Evolutionary conservation across 1,139 yeast species (phyloP).

Genomic region (Pichia sp.): DNA sequence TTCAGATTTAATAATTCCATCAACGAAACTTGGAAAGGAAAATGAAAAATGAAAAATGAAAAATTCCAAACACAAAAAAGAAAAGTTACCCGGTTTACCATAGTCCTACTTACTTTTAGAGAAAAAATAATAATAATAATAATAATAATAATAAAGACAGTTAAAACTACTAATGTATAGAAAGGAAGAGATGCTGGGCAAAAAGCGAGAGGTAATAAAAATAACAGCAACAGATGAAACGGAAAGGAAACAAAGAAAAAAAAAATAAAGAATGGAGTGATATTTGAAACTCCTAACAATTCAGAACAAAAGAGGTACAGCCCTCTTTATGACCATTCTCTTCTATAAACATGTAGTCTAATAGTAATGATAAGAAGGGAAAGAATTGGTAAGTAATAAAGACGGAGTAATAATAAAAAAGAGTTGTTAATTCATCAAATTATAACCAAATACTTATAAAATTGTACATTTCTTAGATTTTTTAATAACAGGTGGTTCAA

Average conservation of each 20-base stretch:
- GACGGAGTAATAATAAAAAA: background rate
- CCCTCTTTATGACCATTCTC: background rate
- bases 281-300: background rate
- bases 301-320: background rate
- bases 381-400: background rate
- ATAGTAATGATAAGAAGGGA: background rate
- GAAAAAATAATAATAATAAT: background rate
- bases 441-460: constrained; percentile 36
- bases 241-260: background rate
- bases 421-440: background rate
- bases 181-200: background rate
- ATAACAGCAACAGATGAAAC: background rate
- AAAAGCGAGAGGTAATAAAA: background rate
- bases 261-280: background rate
- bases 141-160: background rate
- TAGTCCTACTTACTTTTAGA: no score
- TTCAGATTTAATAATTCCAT: background rate
- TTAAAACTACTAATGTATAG: background rate
- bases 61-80: background rate
- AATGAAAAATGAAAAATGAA: background rate
- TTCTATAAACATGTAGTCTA: background rate
- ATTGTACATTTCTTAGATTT: constrained; percentile 80
- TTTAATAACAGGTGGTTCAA: constrained; percentile 84
- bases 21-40: background rate
- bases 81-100: background rate